These are phyloP conservation scores for Hypomyces perniciosus DNA, from an alignment of 2,329 filamentous ascomycete species.

Conservation along the genomic window DNA sequence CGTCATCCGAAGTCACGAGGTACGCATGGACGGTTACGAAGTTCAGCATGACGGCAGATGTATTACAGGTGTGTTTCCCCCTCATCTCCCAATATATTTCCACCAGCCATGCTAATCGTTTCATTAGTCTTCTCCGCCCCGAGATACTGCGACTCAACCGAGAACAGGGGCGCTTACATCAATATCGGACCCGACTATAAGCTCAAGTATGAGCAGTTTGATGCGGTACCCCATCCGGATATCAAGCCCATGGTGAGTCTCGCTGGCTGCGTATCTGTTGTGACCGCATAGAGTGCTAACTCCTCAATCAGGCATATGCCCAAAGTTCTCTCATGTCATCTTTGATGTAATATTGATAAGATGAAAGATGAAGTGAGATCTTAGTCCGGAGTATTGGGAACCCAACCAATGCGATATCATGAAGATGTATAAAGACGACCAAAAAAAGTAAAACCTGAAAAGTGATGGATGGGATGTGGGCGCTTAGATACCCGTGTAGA, in stretches of 20 bases:
- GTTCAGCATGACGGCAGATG: slow-evolving; percentile 93
- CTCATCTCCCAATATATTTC: background rate
- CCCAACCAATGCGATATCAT: slow-evolving; percentile 10
- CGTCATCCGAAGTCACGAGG: slow-evolving; percentile 94
- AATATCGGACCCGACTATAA: slow-evolving; percentile 91
- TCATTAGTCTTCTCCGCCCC: slow-evolving; percentile 84
- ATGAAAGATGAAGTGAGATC: background rate
- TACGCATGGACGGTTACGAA: slow-evolving; percentile 98
- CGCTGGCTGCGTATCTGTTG: background rate
- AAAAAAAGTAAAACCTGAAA: background rate
- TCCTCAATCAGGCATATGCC: slow-evolving; percentile 62
- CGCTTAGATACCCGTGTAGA: slow-evolving; percentile 11
- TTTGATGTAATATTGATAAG: slow-evolving; percentile 53
- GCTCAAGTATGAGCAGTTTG: slow-evolving; percentile 87
- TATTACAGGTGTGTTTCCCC: slow-evolving; percentile 67
- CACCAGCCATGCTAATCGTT: slow-evolving; percentile 12
- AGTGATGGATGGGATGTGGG: background rate
- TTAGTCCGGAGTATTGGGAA: slow-evolving; percentile 12
- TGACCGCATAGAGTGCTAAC: background rate
- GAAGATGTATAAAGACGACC: slow-evolving; percentile 21
- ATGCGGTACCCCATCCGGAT: slow-evolving; percentile 91
- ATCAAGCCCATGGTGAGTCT: slow-evolving; percentile 81
- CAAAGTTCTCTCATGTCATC: slow-evolving; percentile 74
- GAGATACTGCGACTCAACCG: slow-evolving; percentile 94
- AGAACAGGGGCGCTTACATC: slow-evolving; percentile 98